Evolutionary conservation across 768 basidiomycete genomes (phyloP).

Genomic region (Mycena rosella): DNA sequence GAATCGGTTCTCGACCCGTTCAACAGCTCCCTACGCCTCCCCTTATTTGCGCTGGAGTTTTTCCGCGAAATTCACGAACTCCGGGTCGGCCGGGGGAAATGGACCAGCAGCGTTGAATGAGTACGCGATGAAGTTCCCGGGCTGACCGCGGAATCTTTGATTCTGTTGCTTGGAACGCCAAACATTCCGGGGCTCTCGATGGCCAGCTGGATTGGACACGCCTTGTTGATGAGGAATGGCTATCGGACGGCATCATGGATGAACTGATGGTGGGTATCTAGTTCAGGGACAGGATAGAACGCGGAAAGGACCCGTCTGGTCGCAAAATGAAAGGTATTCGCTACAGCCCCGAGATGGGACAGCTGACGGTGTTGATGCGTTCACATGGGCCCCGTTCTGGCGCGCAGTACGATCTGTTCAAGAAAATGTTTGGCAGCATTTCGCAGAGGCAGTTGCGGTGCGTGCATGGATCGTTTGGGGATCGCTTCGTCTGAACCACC

Average conservation of each 20-base stretch:
- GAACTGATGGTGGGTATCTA: slow-evolving; percentile 17
- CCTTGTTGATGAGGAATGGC: slow-evolving; percentile 24
- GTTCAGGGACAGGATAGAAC: slow-evolving; percentile 18
- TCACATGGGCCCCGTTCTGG: slow-evolving; percentile 21
- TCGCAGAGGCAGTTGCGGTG: slow-evolving; percentile 14
- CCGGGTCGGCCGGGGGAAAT: not conserved
- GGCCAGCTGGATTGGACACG: slow-evolving; percentile 26
- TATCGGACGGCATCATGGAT: slow-evolving; percentile 16
- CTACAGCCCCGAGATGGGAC: not conserved
- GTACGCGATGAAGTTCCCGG: not conserved
- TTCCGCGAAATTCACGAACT: slow-evolving; percentile 2
- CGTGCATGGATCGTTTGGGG: too few relatives aligned
- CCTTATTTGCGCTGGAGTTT: not conserved
- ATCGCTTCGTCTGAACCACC: not conserved
- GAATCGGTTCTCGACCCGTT: slow-evolving; percentile 1
- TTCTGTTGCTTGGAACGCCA: slow-evolving; percentile 5
- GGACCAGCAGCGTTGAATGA: not conserved
- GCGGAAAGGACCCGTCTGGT: slow-evolving; percentile 6
- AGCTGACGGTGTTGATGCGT: slow-evolving; percentile 3
- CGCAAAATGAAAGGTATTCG: slow-evolving; percentile 3
- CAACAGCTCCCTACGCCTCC: not conserved
- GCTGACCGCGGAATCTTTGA: not conserved
- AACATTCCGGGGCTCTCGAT: not conserved
- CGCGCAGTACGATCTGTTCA: slow-evolving; percentile 3
- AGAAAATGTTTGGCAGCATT: slow-evolving; percentile 3